Base-by-base conservation (phyloP, 441 rosid species). In the Raphanus hybrid region DNA sequence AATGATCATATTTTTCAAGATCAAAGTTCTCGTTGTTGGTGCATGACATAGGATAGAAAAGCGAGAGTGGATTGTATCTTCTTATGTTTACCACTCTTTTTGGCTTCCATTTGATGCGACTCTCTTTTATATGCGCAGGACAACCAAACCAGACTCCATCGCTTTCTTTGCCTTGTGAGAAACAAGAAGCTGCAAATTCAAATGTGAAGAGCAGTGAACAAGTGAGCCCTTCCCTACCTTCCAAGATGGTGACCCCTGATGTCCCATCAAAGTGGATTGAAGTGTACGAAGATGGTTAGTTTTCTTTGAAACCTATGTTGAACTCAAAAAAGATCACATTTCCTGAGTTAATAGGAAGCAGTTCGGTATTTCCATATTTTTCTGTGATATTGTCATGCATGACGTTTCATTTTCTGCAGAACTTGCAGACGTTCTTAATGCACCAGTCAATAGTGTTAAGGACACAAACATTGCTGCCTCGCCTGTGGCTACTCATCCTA, bases 251-350 rank as follows among this genome's bases (percentile, higher is more conserved):
- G 58, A 64, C 63, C 50, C 78, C 82, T 75, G 82, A 79, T 35
- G 68, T 65, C 32, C 76, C 76, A 26, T 64, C 79, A 45, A 58
- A 69, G 59, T 74, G 76, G 79, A 59, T 64, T 34, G 37, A 70
- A 45, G 64, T 79, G 45, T n/a, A 64, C 11, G 79, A 79, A 74
- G 58, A 75, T 45, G 82, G 82, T 79, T 55, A 32, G 78, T 63
- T 39, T 55, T 74, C 62, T 57, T 43, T 52, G 50, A 52, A 73
- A 8, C 23, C 5, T 73, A 50, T 39, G 6, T 8, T 59, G n/a
- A 18, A 14, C 18, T 74, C 64, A 74, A 50, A 8, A 52, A 3
- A 23, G 41, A 54, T 71, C 57, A 14, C 23, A 54, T 64, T 9
- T 45, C 48, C 20, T 55, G 29, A 57, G 65, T 14, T 64, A 6